A percentile compares a stretch with the other conserved stretches of the same genome.
Conservation (phyloP, 2,329 filamentous ascomycete species). For the Neopestalotiopsis rosae region DNA sequence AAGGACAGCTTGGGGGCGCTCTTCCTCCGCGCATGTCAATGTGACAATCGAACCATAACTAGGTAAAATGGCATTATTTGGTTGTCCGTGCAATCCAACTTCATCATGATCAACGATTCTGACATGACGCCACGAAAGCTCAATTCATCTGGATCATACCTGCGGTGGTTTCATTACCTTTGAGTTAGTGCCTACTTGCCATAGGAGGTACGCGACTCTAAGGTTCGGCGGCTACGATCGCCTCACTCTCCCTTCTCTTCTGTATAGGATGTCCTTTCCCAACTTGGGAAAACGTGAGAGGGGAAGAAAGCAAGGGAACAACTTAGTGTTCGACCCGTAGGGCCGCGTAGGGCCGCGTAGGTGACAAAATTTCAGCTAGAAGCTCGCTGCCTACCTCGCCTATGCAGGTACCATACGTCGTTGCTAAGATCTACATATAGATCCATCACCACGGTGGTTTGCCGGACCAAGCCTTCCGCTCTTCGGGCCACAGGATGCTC, state of each 20-base stretch:
- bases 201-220: neutral
- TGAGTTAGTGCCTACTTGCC: neutral
- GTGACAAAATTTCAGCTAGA: too few species aligned
- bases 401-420: neutral
- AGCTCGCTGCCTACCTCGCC: too few species aligned
- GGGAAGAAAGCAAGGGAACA: neutral
- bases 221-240: neutral
- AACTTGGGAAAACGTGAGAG: neutral
- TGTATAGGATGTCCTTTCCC: neutral
- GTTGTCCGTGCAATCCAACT: too few species aligned
- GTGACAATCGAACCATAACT: too few species aligned
- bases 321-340: neutral
- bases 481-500: neutral
- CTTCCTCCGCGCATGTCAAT: too few species aligned
- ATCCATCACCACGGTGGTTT: neutral
- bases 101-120: neutral
- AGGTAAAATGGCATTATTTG: too few species aligned
- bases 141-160: neutral
- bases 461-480: constrained; percentile 1
- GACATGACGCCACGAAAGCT: neutral
- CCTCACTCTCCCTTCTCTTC: neutral
- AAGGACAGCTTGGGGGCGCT: too few species aligned
- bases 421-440: neutral
- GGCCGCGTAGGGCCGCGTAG: neutral
- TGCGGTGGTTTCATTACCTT: neutral